Base-by-base conservation (phyloP, 2,329 filamentous ascomycete genomes). In the Podosphaera aphanis region DNA sequence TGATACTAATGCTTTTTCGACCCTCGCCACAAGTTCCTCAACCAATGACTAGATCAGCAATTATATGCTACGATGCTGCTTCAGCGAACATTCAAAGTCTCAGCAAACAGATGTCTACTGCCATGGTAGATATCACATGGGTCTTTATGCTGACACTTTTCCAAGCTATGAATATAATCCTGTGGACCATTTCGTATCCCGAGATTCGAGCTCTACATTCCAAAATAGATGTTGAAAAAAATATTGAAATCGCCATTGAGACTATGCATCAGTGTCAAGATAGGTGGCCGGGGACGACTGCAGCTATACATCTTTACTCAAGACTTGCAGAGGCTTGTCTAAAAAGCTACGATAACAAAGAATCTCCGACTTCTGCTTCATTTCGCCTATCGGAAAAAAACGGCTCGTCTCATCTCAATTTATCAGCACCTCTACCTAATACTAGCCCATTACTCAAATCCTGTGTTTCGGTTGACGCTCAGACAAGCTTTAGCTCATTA, bases 21-120 rank as follows among this genome's bases (percentile, higher is more conserved):
- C 90, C 90, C 0, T 93, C 84, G 1, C 90, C 90, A 1, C 90
- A 95, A 59, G 76, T 95, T 2, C 83, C 88, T 0, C 78, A 82
- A 49, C 90, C 90, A 0, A 86, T 84, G 0, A 61, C 79, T 6
- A 64, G 71, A n/a, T 84, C 86, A 1, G 88, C 88, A 1, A 65
- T 72, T 27, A 78, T 76, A 53, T 95, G 86, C 59, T 94, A 81
- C 56, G 77, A 90, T 40, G 85, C 83, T 36, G 78, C 83, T 41
- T 70, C 77, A 10, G 83, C 76, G 61, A 86, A 93, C 57, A 83
- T 94, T 54, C 71, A 78, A 52, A 74, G 88, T 58, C 79, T 85
- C 39, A 75, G 74, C 57, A 77, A 80, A 55, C 85, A 93, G 60
- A 79, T 93, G 57, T 73, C 79, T 52, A 76, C 71, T 15, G 71